A percentile compares a stretch with the other conserved stretches of the same genome.
Conservation (phyloP, 2,329 filamentous ascomycete species). For the Aureobasidium namibiae region DNA sequence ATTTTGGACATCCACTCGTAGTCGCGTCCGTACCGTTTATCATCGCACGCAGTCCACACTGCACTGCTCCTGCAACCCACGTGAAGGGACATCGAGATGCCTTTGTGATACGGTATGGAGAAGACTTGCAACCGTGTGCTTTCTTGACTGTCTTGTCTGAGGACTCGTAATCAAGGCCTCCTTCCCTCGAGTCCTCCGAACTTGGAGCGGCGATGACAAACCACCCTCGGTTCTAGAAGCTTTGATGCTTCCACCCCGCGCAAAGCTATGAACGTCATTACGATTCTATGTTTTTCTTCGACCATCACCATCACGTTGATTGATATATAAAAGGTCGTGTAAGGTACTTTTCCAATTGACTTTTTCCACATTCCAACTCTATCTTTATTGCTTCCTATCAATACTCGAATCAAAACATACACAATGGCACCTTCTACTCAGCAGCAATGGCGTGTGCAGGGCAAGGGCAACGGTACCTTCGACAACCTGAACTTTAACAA, state of each 20-base stretch:
- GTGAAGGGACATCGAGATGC: background rate
- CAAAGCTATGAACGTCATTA: slow-evolving; percentile 8
- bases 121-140: background rate
- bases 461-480: slow-evolving; percentile 50
- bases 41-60: background rate
- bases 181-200: background rate
- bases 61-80: background rate
- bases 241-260: slow-evolving; percentile 5
- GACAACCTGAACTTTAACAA: slow-evolving; percentile 52
- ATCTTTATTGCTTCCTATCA: background rate
- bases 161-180: slow-evolving; percentile 6
- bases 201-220: slow-evolving; percentile 11
- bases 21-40: background rate
- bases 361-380: background rate
- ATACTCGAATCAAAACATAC: background rate
- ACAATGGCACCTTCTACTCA: slow-evolving; percentile 37
- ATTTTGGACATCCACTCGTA: background rate
- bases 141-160: too few species aligned
- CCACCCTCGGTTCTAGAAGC: slow-evolving; percentile 8
- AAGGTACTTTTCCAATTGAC: background rate
- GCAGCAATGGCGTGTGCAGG: slow-evolving; percentile 50
- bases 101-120: background rate
- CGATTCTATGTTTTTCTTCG: slow-evolving; percentile 3
- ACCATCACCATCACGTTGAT: background rate
- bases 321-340: background rate